Evolutionary conservation across 2,329 filamentous ascomycete species (phyloP).

Genomic region (Neonectria punicea): DNA sequence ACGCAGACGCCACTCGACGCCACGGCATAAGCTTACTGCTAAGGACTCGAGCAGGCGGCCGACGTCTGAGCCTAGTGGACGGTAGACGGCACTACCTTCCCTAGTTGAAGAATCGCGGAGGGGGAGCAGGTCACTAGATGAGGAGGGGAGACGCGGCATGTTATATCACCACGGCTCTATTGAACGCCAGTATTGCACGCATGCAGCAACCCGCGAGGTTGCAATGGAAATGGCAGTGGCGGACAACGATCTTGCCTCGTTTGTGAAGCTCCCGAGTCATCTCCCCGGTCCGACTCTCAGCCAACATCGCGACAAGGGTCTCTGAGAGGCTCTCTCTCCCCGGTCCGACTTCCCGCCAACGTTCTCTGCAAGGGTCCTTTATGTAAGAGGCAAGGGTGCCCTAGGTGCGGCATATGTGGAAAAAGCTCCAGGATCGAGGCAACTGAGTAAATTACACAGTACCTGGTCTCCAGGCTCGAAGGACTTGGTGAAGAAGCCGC

Average conservation of each 20-base stretch:
- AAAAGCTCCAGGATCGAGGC: too few species aligned
- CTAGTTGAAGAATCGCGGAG: background rate
- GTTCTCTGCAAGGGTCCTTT: too few species aligned
- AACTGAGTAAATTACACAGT: background rate
- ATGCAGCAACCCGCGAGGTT: background rate
- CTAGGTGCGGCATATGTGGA: conserved; percentile 6
- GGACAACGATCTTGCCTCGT: background rate
- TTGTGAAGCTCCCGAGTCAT: conserved; percentile 2
- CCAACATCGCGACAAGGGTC: too few species aligned
- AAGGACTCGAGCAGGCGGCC: background rate
- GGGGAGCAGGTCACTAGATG: background rate
- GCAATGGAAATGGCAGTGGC: background rate
- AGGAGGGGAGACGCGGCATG: background rate
- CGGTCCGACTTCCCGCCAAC: too few species aligned
- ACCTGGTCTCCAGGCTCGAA: background rate
- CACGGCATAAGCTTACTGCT: background rate
- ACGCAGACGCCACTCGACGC: background rate
- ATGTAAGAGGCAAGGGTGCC: conserved; percentile 3
- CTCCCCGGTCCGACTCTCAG: too few species aligned
- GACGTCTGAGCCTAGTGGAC: background rate
- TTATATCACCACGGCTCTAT: background rate
- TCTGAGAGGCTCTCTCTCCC: background rate
- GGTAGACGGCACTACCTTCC: background rate
- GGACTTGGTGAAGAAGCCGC: background rate
- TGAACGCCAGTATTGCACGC: background rate